Evolutionary conservation across 495 filamentous ascomycete genomes (phyloP).

Genomic region (Penicillium flavigenum): DNA sequence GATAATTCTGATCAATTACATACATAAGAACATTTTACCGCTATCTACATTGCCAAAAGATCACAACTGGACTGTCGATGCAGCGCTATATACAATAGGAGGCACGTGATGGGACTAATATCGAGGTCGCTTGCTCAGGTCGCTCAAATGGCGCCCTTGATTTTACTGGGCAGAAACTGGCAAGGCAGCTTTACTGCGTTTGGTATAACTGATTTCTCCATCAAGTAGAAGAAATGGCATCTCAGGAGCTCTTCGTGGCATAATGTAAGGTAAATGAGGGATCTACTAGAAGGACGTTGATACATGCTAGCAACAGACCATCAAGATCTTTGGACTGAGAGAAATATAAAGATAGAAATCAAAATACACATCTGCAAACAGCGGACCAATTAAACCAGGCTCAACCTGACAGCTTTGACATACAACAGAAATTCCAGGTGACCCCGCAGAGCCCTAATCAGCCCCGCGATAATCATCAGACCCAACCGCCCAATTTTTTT

Average conservation of each 20-base stretch:
- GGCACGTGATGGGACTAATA: neutral
- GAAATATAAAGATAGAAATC: neutral
- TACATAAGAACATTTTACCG: neutral
- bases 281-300: neutral
- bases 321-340: neutral
- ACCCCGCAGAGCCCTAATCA: slow-evolving; percentile 41
- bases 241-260: neutral
- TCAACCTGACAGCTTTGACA: neutral
- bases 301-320: neutral
- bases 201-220: neutral
- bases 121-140: neutral
- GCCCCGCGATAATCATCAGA: slow-evolving; percentile 32
- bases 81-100: neutral
- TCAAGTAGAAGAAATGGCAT: neutral
- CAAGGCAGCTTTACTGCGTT: neutral
- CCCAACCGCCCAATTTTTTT: slow-evolving; percentile 30
- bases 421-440: slow-evolving; percentile 20
- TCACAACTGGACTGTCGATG: neutral
- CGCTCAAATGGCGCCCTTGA: neutral
- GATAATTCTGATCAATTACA: neutral
- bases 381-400: neutral
- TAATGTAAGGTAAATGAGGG: neutral
- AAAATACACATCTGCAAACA: neutral
- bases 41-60: neutral
- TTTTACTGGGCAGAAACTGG: neutral